Percentiles rank a stretch among this genome's conserved stretches.
phyloP scores from a whole-genome alignment of 257 asterid species.

The Plectranthus barbatus region DNA sequence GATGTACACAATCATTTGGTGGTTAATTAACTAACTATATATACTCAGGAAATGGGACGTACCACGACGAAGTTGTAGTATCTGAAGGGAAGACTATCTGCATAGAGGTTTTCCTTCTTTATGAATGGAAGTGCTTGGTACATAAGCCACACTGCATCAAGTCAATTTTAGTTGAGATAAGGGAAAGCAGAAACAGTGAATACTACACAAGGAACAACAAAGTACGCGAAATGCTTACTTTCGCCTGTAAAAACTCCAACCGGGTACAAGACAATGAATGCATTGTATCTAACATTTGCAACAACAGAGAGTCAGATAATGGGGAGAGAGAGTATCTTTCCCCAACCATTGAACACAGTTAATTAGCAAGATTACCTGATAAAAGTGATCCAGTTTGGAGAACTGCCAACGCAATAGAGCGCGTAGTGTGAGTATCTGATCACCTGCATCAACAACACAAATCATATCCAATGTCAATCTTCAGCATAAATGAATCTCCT shows the following conservation, averaged over 20 bases:
- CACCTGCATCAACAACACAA: slow-evolving; percentile 38
- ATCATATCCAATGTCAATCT: not conserved
- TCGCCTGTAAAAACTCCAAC: slow-evolving; percentile 82
- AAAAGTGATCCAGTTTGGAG: slow-evolving; percentile 62
- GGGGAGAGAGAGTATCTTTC: not conserved
- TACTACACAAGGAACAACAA: not conserved
- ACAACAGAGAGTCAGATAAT: not conserved
- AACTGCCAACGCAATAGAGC: slow-evolving; percentile 40
- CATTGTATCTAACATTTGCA: slow-evolving; percentile 56
- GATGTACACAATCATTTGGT: not conserved
- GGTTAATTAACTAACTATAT: not conserved
- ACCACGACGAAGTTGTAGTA: slow-evolving; percentile 58
- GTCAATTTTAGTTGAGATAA: not conserved
- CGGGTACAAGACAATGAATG: slow-evolving; percentile 82
- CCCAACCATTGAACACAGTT: not conserved
- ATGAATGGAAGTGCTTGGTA: slow-evolving; percentile 79
- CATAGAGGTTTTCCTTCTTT: slow-evolving; percentile 54
- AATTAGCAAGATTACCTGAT: slow-evolving; percentile 45
- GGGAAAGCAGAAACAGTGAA: not conserved
- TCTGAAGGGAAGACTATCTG: slow-evolving; percentile 56
- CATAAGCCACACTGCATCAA: slow-evolving; percentile 80
- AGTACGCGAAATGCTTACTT: slow-evolving; percentile 47
- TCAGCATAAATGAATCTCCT: not conserved
- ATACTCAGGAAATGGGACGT: slow-evolving; percentile 6
- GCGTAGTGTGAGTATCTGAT: slow-evolving; percentile 83